Conservation (phyloP, 208 protist species). For the Borovskyia barvae region DNA sequence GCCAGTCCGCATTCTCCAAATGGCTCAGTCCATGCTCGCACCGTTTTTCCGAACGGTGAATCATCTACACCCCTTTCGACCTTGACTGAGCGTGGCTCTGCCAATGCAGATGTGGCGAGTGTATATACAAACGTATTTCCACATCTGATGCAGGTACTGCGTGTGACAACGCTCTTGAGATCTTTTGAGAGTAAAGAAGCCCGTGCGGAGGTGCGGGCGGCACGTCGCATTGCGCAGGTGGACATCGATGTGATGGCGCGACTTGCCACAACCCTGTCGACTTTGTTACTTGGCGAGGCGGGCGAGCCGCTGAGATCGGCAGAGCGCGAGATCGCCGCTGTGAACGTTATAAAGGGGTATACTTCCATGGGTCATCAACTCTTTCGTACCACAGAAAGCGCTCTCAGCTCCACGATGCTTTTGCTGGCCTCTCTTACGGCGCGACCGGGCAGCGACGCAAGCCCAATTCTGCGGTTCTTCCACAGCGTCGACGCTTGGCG, state of each 20-base stretch:
- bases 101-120: not conserved
- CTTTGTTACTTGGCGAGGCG: constrained; percentile 20
- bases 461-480: constrained; percentile 46
- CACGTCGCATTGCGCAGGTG: constrained; percentile 37
- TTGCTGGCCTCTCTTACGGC: constrained; percentile 32
- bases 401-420: constrained; percentile 26
- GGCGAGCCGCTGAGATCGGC: constrained; percentile 11
- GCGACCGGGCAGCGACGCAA: constrained; percentile 36
- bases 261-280: constrained; percentile 22
- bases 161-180: constrained; percentile 32
- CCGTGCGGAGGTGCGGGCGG: constrained; percentile 21
- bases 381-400: constrained; percentile 30
- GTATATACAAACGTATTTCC: constrained; percentile 23
- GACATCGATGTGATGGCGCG: constrained; percentile 45
- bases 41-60: not conserved
- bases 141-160: constrained; percentile 25
- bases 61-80: not conserved
- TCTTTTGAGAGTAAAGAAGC: constrained; percentile 39
- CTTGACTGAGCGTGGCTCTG: not conserved
- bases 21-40: constrained; percentile 2
- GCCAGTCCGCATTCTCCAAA: not conserved
- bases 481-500: constrained; percentile 38
- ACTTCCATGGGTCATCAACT: constrained; percentile 31
- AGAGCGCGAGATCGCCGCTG: not conserved
- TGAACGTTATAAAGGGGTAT: constrained; percentile 28